A percentile compares a stretch with the other conserved stretches of the same genome.
phyloP scores from a whole-genome alignment of 139 green algal species.

The Micractinium conductrix region DNA sequence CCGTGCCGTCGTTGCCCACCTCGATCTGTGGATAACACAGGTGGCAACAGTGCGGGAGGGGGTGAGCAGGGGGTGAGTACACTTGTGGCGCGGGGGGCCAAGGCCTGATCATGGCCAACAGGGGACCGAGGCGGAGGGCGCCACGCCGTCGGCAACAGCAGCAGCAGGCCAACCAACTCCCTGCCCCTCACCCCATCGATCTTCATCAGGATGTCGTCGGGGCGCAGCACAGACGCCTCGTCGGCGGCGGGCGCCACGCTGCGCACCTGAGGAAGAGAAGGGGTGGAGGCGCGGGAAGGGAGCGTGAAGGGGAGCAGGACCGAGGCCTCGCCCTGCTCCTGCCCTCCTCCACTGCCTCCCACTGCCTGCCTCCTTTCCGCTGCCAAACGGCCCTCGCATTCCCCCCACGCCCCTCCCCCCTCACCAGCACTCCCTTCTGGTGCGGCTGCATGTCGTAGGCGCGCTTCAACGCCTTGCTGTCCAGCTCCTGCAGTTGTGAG shows the following conservation, averaged over 20 bases:
- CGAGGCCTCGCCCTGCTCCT: too few species aligned
- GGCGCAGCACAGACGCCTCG: conserved; percentile 55
- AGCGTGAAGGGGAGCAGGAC: not conserved
- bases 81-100: too few species aligned
- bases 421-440: conserved; percentile 65
- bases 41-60: too few species aligned
- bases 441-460: conserved; percentile 72
- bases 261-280: conserved; percentile 54
- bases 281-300: too few species aligned
- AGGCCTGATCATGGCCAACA: too few species aligned
- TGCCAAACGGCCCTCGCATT: not conserved
- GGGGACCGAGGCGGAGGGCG: too few species aligned
- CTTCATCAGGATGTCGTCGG: conserved; percentile 85
- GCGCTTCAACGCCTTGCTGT: conserved; percentile 79
- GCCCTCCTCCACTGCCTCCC: too few species aligned
- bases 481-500: conserved; percentile 97
- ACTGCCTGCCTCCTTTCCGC: too few species aligned
- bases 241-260: conserved; percentile 70
- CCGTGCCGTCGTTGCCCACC: conserved; percentile 94
- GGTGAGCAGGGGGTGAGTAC: too few species aligned
- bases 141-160: too few species aligned
- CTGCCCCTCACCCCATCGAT: conserved; percentile 94
- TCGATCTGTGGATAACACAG: too few species aligned
- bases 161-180: too few species aligned
- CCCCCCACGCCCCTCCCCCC: not conserved